Evolutionary conservation across 305 asterid species (phyloP).

Genomic region (Fraxinus velutina): DNA sequence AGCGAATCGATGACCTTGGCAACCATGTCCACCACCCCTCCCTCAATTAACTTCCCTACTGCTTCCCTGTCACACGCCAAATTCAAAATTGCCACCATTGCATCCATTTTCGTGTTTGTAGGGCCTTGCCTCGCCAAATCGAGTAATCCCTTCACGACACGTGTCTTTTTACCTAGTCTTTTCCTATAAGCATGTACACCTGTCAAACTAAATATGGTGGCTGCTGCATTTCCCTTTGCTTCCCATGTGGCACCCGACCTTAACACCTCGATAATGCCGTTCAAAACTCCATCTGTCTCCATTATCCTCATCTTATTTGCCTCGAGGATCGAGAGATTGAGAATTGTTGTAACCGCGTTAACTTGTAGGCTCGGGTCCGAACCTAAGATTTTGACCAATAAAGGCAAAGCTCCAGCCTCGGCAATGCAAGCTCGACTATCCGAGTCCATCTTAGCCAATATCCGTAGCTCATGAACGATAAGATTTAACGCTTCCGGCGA

Average conservation of each 20-base stretch:
- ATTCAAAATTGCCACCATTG: slow-evolving; percentile 79
- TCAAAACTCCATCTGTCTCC: slow-evolving; percentile 75
- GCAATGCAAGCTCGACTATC: slow-evolving; percentile 78
- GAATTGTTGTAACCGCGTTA: slow-evolving; percentile 79
- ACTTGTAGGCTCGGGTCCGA: slow-evolving; percentile 76
- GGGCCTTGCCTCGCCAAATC: slow-evolving; percentile 70
- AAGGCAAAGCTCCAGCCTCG: slow-evolving; percentile 74
- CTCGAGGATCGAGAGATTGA: slow-evolving; percentile 78
- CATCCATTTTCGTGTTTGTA: slow-evolving; percentile 54
- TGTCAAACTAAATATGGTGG: slow-evolving; percentile 73
- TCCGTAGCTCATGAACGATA: slow-evolving; percentile 78
- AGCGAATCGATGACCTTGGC: slow-evolving; percentile 53
- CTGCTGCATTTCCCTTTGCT: slow-evolving; percentile 93
- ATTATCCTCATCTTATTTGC: slow-evolving; percentile 67
- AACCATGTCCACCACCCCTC: slow-evolving; percentile 69
- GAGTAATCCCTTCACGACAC: slow-evolving; percentile 65
- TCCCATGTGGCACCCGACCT: slow-evolving; percentile 85
- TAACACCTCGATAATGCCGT: slow-evolving; percentile 70
- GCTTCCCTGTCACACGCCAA: slow-evolving; percentile 78
- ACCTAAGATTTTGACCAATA: slow-evolving; percentile 52
- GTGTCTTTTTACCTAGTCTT: slow-evolving; percentile 58
- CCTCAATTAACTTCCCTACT: slow-evolving; percentile 66
- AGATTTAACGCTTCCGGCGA: slow-evolving; percentile 49
- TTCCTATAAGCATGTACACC: slow-evolving; percentile 56
- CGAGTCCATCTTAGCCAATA: slow-evolving; percentile 72